Base-by-base conservation (phyloP, 2,329 filamentous ascomycete genomes). In the Sarocladium brachiariae region DNA sequence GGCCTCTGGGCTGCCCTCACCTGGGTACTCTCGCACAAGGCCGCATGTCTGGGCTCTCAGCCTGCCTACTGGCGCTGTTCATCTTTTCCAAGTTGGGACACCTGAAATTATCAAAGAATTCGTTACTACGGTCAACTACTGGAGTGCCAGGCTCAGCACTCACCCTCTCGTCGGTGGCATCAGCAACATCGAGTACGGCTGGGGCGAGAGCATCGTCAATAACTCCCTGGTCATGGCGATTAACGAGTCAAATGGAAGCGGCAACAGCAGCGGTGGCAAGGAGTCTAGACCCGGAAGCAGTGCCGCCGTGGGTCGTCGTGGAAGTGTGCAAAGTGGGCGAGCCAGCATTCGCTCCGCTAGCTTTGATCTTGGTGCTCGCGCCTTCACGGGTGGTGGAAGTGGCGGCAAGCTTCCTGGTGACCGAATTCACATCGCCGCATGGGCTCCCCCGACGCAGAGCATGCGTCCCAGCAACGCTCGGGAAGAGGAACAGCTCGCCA, bases 71-170 rank as follows among this genome's bases (percentile, higher is more conserved):
- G 93, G 93, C 11, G 92, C 92, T 1, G 91, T 99, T 1, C 93
- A 99, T 65, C 77, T 99, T n/a, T 99, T 99, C 77, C 91, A 97
- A 62, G 93, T 93, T 46, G 93, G 93, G 51, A 99, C 93, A 1
- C 83, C 89, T 0, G 93, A 99, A 59, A 96, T 97, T 60, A 87
- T 91, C 59, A 86, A 87, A 58, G 93, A 99, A 65, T 99, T 96
- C 61, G 91, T 97, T 49, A 85, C 82, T 16, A 95, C 91, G 1
- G 89, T 89, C 60, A 99, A 99, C 69, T 99, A 97, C 70, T 99
- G 93, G 93, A 93, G 89, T 62, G 92, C 93, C 2, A 81, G 93
- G 49, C 76, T 97, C 27, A 96, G 90, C 61, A 96, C 95, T 55
- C 90, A 97, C 63, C 93, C 93, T 2, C 73, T 99, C 27, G 81